Evolutionary conservation across 2,329 filamentous ascomycete species (phyloP).

Genomic region (Stagonosporopsis tanaceti): DNA sequence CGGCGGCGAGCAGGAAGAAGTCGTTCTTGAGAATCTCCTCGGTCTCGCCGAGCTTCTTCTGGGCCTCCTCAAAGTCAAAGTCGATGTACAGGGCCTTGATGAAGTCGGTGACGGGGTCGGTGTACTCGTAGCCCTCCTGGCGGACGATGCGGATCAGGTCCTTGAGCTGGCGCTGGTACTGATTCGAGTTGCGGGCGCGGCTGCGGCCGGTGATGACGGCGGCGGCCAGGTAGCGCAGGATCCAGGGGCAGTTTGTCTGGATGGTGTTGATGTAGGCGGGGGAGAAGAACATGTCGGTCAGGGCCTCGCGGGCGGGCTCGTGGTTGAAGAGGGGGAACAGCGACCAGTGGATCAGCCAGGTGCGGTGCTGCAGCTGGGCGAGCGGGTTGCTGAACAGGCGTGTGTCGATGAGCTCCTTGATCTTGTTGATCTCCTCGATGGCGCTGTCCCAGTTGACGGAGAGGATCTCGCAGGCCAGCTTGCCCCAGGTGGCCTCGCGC

Average conservation of each 20-base stretch:
- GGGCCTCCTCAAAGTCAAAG: conserved; percentile 97
- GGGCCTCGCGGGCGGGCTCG: conserved; percentile 85
- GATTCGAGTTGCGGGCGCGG: conserved; percentile 76
- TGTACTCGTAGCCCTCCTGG: conserved; percentile 98
- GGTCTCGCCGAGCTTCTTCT: conserved; percentile 83
- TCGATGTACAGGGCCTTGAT: conserved; percentile 94
- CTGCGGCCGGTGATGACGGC: conserved; percentile 89
- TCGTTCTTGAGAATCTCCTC: conserved; percentile 91
- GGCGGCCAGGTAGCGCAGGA: conserved; percentile 90
- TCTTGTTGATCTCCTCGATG: conserved; percentile 69
- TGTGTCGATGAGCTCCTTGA: conserved; percentile 82
- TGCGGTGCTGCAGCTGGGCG: conserved; percentile 93
- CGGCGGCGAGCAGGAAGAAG: conserved; percentile 89
- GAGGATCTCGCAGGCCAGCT: conserved; percentile 94
- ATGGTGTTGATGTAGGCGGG: conserved; percentile 99
- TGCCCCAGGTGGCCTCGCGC: conserved; percentile 94
- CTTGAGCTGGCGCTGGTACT: conserved; percentile 98
- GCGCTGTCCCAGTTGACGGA: conserved; percentile 93
- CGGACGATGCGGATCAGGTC: conserved; percentile 94
- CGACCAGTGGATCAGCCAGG: conserved; percentile 97
- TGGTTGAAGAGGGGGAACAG: conserved; percentile 99
- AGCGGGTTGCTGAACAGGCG: conserved; percentile 96
- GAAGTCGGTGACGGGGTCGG: conserved; percentile 94
- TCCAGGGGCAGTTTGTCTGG: conserved; percentile 96
- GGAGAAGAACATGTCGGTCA: conserved; percentile 97